A percentile compares a stretch with the other conserved stretches of the same genome.
Evolutionary conservation across 345 rosid species (phyloP).

Genomic region (Gossypium thurberi): DNA sequence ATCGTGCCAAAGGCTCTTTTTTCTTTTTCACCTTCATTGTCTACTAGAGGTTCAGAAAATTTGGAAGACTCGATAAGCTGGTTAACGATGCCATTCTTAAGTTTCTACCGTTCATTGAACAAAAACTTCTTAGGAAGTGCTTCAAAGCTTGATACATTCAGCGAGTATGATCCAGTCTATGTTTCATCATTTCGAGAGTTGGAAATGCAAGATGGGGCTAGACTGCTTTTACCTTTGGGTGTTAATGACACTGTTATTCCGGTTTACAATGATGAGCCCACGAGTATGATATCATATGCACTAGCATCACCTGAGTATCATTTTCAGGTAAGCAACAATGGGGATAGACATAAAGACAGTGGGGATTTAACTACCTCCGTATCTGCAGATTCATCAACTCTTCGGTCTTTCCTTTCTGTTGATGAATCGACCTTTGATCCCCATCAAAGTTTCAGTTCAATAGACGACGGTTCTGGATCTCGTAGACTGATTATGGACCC

Average conservation of each 20-base stretch:
- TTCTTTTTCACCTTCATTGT: constrained; percentile 35
- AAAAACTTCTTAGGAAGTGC: constrained; percentile 53
- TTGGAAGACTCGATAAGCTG: constrained; percentile 52
- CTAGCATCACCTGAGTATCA: constrained; percentile 60
- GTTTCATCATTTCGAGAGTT: constrained; percentile 56
- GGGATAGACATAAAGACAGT: constrained; percentile 25
- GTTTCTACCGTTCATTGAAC: constrained; percentile 64
- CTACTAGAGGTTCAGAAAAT: constrained; percentile 39
- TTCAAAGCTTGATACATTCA: constrained; percentile 59
- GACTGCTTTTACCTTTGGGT: constrained; percentile 71
- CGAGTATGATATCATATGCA: constrained; percentile 84
- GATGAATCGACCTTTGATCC: constrained; percentile 47
- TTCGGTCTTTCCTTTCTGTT: constrained; percentile 34
- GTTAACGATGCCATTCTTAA: constrained; percentile 64
- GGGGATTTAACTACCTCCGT: constrained; percentile 38
- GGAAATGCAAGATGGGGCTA: constrained; percentile 60
- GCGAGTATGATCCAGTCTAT: constrained; percentile 63
- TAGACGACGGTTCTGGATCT: constrained; percentile 57
- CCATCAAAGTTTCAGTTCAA: constrained; percentile 48
- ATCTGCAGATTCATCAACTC: constrained; percentile 33
- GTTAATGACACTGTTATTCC: constrained; percentile 70
- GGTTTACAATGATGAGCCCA: constrained; percentile 88
- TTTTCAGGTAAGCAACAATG: constrained; percentile 42
- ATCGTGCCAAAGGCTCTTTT: constrained; percentile 32
- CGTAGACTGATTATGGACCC: constrained; percentile 63